phyloP scores from a whole-genome alignment of 768 basidiomycete species.

The Hygrophorus pudorinus region DNA sequence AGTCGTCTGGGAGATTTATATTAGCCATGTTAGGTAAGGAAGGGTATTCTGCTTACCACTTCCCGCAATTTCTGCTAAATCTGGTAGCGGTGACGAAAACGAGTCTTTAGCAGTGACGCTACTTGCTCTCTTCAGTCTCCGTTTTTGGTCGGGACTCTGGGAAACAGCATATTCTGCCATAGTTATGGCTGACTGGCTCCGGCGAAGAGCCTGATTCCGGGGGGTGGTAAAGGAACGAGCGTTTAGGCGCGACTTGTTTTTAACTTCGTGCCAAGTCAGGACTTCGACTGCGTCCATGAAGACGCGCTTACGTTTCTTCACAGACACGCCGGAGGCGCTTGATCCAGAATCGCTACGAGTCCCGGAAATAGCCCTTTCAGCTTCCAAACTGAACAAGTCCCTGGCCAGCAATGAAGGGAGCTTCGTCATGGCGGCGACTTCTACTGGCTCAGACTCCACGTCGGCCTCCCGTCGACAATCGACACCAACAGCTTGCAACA shows the following conservation, averaged over 20 bases:
- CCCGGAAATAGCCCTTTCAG: not conserved
- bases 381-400: not conserved
- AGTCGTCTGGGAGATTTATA: slow-evolving; percentile 31
- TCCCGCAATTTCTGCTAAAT: slow-evolving; percentile 8
- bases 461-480: too few species aligned
- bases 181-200: not conserved
- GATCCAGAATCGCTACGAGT: too few species aligned
- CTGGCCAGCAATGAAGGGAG: not conserved
- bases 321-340: not conserved
- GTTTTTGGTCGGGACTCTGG: too few species aligned
- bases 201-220: not conserved
- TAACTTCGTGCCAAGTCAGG: slow-evolving; percentile 23
- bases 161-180: too few species aligned
- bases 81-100: not conserved
- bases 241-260: slow-evolving; percentile 1
- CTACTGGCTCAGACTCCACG: too few species aligned
- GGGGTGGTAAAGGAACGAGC: slow-evolving; percentile 1
- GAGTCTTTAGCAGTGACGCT: not conserved
- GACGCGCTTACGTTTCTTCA: slow-evolving; percentile 28
- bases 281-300: slow-evolving; percentile 45
- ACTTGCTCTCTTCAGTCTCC: not conserved
- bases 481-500: not conserved
- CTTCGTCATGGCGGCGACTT: slow-evolving; percentile 2
- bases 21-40: not conserved
- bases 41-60: slow-evolving; percentile 22